Conservation (phyloP, 306 rosid genomes). For the Vigna mungo region DNA sequence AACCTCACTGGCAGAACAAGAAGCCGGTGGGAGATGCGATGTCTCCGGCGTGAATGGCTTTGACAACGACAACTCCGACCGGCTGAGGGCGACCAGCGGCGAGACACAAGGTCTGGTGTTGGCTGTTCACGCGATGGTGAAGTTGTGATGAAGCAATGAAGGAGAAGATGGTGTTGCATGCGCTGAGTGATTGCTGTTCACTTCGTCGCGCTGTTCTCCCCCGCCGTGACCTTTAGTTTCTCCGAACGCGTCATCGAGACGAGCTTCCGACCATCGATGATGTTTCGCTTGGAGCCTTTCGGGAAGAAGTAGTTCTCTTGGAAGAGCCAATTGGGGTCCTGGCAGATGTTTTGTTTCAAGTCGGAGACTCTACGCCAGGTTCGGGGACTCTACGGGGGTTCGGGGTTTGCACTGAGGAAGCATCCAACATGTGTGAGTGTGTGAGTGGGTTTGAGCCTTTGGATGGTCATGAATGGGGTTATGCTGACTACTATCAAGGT, state of each 20-base stretch:
- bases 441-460: conserved; percentile 57
- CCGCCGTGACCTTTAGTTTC: conserved; percentile 75
- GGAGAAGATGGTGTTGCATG: no score
- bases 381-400: conserved; percentile 67
- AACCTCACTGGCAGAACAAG: no score
- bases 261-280: conserved; percentile 52
- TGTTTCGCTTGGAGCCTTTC: conserved; percentile 55
- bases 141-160: no score
- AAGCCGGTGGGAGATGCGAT: no score
- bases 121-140: no score
- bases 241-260: conserved; percentile 50
- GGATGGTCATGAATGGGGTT: conserved; percentile 54
- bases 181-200: conserved; percentile 34
- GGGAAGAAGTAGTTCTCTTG: conserved; percentile 78
- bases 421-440: conserved; percentile 52
- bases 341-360: conserved; percentile 72
- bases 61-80: no score
- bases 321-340: conserved; percentile 54
- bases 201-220: conserved; percentile 55
- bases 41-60: no score
- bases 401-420: conserved; percentile 53
- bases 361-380: conserved; percentile 59
- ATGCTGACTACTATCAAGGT: conserved; percentile 59
- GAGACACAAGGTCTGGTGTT: no score
- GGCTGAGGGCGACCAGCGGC: no score